Evolutionary conservation across 768 basidiomycete species (phyloP).

Genomic region (Candolleomyces efflorescens): DNA sequence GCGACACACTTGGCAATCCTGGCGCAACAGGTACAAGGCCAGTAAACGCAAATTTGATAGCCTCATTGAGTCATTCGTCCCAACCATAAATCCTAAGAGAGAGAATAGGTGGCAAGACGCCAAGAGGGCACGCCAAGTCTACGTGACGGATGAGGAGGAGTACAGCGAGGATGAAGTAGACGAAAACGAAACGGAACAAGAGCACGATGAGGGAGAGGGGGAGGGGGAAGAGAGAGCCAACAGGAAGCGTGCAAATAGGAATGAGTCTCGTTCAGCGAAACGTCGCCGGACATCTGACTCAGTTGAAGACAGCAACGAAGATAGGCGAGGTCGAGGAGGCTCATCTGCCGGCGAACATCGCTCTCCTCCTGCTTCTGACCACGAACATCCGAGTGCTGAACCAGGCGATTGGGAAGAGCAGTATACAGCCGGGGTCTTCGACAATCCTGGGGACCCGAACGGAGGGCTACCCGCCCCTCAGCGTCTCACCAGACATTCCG

Average conservation of each 20-base stretch:
- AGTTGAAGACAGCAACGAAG: too few relatives aligned
- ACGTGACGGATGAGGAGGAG: conserved; percentile 3
- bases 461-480: background rate
- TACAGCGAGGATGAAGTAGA: conserved; percentile 5
- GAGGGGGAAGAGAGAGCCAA: background rate
- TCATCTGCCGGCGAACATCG: too few relatives aligned
- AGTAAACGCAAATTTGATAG: conserved; percentile 27
- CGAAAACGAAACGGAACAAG: conserved; percentile 7
- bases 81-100: conserved; percentile 17
- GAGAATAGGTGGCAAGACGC: conserved; percentile 24
- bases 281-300: too few relatives aligned
- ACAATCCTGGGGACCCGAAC: too few relatives aligned
- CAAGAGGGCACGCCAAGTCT: conserved; percentile 11
- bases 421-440: too few relatives aligned
- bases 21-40: conserved; percentile 46
- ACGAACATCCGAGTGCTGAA: background rate
- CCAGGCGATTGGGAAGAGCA: background rate
- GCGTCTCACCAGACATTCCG: background rate
- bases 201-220: too few relatives aligned
- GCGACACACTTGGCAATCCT: conserved; percentile 42
- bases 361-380: too few relatives aligned
- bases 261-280: background rate
- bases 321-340: too few relatives aligned
- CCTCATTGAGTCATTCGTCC: conserved; percentile 27
- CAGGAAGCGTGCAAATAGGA: background rate